Evolutionary conservation across 768 basidiomycete species (phyloP).

Genomic region (Tricholoma saponaceum): DNA sequence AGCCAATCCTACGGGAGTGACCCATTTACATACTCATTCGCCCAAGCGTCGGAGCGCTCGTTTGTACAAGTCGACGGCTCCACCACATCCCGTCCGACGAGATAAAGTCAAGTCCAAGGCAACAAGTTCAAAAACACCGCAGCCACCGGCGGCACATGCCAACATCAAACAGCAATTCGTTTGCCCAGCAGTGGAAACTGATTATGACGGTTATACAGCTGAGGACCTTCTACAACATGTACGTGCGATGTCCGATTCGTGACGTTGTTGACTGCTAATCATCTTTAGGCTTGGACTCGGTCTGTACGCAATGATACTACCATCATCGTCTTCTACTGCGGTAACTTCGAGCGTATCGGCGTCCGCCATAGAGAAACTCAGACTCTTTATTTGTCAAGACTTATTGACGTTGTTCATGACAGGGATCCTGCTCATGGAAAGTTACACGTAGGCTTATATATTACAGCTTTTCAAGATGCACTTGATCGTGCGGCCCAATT

Average conservation of each 20-base stretch:
- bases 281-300: too few relatives aligned
- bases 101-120: too few relatives aligned
- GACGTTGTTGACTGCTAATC: not conserved
- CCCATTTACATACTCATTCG: not conserved
- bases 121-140: too few relatives aligned
- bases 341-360: constrained; percentile 10
- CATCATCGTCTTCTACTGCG: constrained; percentile 10
- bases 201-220: not conserved
- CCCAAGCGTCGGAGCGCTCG: not conserved
- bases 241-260: not conserved
- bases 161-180: not conserved
- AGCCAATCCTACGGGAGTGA: not conserved
- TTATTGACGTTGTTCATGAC: constrained; percentile 4
- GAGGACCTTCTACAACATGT: not conserved
- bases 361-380: constrained; percentile 9
- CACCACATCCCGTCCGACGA: too few relatives aligned
- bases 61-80: not conserved
- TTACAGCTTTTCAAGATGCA: constrained; percentile 7
- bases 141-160: too few relatives aligned
- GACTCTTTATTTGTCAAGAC: constrained; percentile 10
- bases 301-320: not conserved
- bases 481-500: not conserved
- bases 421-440: constrained; percentile 8
- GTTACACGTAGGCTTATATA: constrained; percentile 7
- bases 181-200: not conserved